Evolutionary conservation across 2,329 filamentous ascomycete genomes (phyloP).

Genomic region (Xylaria sp.): DNA sequence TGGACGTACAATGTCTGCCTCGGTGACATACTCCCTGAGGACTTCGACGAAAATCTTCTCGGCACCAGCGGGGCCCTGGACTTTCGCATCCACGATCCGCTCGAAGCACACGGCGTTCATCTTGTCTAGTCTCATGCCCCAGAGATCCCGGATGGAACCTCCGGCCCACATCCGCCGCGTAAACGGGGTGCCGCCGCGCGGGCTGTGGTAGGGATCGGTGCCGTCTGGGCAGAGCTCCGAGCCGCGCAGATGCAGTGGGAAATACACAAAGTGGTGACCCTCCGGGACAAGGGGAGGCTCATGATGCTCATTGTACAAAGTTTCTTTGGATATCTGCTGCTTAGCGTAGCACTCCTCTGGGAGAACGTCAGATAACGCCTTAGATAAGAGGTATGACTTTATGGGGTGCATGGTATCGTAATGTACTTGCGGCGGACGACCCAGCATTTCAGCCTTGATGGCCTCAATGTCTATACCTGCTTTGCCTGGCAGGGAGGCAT

Average conservation of each 20-base stretch:
- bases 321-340: neutral
- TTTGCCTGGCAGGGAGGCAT: neutral
- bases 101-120: slow-evolving; percentile 58
- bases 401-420: slow-evolving; percentile 61
- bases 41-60: slow-evolving; percentile 65
- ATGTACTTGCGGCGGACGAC: slow-evolving; percentile 41
- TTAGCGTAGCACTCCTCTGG: slow-evolving; percentile 39
- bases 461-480: slow-evolving; percentile 34
- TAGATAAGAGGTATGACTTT: slow-evolving; percentile 71
- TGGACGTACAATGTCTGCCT: slow-evolving; percentile 37
- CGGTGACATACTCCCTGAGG: slow-evolving; percentile 56
- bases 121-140: slow-evolving; percentile 54
- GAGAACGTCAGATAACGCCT: slow-evolving; percentile 68
- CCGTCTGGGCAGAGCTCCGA: slow-evolving; percentile 79
- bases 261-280: slow-evolving; percentile 88
- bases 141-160: slow-evolving; percentile 71
- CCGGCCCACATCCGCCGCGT: slow-evolving; percentile 89
- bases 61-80: slow-evolving; percentile 33
- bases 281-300: slow-evolving; percentile 58
- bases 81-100: slow-evolving; percentile 53
- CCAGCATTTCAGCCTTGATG: slow-evolving; percentile 43
- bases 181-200: slow-evolving; percentile 73
- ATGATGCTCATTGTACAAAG: neutral
- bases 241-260: slow-evolving; percentile 74
- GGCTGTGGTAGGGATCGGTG: slow-evolving; percentile 82